Conservation (phyloP, 495 filamentous ascomycete genomes). For the Podospora pseudocomata region DNA sequence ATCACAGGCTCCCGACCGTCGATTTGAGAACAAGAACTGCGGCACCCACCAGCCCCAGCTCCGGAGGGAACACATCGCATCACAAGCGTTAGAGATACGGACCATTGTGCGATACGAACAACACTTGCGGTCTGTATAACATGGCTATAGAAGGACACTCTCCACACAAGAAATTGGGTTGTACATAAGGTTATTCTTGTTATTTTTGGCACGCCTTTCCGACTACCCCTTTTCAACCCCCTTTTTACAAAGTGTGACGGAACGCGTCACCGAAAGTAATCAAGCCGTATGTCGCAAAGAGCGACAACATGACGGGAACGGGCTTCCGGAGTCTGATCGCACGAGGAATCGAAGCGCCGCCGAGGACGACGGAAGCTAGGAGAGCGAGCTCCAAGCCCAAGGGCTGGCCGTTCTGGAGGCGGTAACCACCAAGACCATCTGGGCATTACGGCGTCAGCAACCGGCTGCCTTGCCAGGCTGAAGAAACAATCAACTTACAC, state of each 20-base stretch:
- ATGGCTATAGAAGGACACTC: slow-evolving; percentile 5
- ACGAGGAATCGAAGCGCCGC: slow-evolving; percentile 76
- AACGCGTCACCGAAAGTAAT: slow-evolving; percentile 58
- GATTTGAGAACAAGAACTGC: not conserved
- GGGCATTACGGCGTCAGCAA: not conserved
- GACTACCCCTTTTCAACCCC: slow-evolving; percentile 6
- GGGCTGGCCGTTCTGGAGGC: slow-evolving; percentile 59
- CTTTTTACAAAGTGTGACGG: slow-evolving; percentile 31
- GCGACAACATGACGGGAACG: slow-evolving; percentile 67
- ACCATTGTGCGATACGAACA: slow-evolving; percentile 9
- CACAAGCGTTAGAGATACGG: not conserved
- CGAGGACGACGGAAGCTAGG: slow-evolving; percentile 76
- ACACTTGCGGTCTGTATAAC: slow-evolving; percentile 14
- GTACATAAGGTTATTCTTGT: slow-evolving; percentile 21
- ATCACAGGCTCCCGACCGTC: not conserved
- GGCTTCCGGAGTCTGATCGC: slow-evolving; percentile 76
- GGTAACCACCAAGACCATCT: slow-evolving; percentile 67
- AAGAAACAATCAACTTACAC: slow-evolving; percentile 34
- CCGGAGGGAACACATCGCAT: not conserved
- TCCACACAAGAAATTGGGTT: slow-evolving; percentile 3
- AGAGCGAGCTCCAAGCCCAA: slow-evolving; percentile 74
- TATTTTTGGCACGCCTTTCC: slow-evolving; percentile 2
- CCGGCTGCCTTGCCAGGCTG: not conserved
- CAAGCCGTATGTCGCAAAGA: slow-evolving; percentile 58
- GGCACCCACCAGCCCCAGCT: not conserved